Base-by-base conservation (phyloP, 768 basidiomycete genomes). In the Lanmaoa rubissima region DNA sequence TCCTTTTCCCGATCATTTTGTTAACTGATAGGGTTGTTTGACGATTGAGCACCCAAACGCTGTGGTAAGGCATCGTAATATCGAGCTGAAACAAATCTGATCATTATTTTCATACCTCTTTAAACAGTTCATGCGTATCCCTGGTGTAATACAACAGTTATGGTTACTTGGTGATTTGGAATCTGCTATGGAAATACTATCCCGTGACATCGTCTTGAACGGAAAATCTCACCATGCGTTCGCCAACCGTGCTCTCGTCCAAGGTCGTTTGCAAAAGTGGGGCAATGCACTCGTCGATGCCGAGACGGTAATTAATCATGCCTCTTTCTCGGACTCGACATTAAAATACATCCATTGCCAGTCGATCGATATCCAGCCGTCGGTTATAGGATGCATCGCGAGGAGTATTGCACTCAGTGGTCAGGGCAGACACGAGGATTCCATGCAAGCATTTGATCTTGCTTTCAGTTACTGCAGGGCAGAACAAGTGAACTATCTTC, bases 361-460 rank as follows among this genome's bases (percentile, higher is more conserved):
- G 62, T 64, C 62, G 21, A 32, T 63, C 6, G 26, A 39, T 34
- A 16, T 51, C 17, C 62, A 55, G 1, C 45, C 54, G 1, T 64
- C 62, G 3, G 55, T 56, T 26, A 53, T 64, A 39, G 63, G 62
- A 26, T 61, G 24, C 35, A 64, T 64, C 7, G 59, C 58, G 1
- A 64, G 50, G 45, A 61, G 59, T 41, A 9, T 61, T 4, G 63
- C 59, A 17, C 50, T 64, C 10, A 14, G 48, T 39, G 58, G 59
- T 32, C 62, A 55, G 17, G 50, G 40, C 7, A 49, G 24, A 52
- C 50, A 61, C 3, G 62, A 56, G 31, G 53, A 64, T 40, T 53
- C 58, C 1, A 61, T 64, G 53, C 58, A 61, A 21, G 63, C 55
- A 7, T 61, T 64, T 43, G 63, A 64, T 34, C 53, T 64, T 46